Conservation (phyloP, 1,284 basidiomycete genomes). For the Cryptococcus hybrid region DNA sequence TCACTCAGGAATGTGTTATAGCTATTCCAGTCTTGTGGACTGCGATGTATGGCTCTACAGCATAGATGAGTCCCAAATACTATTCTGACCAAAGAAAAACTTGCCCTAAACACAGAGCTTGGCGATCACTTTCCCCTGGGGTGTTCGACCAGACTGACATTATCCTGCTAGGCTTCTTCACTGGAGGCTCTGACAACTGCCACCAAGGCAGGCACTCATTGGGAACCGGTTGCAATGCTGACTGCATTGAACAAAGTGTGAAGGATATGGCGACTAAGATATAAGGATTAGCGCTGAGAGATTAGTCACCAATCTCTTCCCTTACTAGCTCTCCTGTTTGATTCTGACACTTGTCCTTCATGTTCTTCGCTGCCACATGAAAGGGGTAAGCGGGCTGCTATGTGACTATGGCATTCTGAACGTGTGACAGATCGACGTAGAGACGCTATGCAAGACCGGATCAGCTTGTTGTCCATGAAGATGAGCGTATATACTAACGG, state of each 20-base stretch:
- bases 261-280: constrained; percentile 43
- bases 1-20: constrained; percentile 47
- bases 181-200: background rate
- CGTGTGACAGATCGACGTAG: constrained; percentile 4
- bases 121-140: too few species aligned
- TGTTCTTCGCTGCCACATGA: background rate
- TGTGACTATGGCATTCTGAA: constrained; percentile 14
- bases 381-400: constrained; percentile 1
- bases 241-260: constrained; percentile 44
- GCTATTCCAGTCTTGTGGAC: constrained; percentile 49
- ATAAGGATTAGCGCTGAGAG: background rate
- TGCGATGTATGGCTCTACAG: constrained; percentile 44
- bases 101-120: too few species aligned
- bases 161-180: too few species aligned
- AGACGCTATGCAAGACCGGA: background rate
- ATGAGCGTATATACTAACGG: too few species aligned
- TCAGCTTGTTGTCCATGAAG: background rate
- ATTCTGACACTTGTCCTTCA: constrained; percentile 2
- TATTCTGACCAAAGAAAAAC: too few species aligned
- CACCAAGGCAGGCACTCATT: constrained; percentile 38
- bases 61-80: background rate
- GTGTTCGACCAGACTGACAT: too few species aligned
- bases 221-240: constrained; percentile 36
- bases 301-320: background rate
- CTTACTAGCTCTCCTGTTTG: constrained; percentile 7